These are phyloP conservation scores for Epichloe sibirici DNA, from an alignment of 2,329 filamentous ascomycete genomes.

Conservation along the genomic window DNA sequence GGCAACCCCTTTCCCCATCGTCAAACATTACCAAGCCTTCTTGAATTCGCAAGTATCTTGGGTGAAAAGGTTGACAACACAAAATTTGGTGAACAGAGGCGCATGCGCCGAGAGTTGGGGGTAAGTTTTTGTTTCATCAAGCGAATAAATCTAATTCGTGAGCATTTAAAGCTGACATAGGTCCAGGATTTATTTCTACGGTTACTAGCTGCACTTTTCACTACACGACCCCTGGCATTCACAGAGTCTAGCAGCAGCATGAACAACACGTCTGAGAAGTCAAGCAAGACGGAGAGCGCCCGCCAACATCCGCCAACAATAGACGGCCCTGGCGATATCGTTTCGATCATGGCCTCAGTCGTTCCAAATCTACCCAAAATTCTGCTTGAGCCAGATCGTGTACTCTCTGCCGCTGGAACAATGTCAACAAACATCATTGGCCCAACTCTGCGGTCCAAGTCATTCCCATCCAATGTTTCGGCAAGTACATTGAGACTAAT, in stretches of 20 bases:
- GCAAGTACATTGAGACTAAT: conserved; percentile 59
- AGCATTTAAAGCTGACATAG: not conserved
- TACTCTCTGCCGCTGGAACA: conserved; percentile 61
- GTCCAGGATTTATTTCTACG: conserved; percentile 75
- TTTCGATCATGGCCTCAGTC: conserved; percentile 66
- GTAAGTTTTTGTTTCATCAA: conserved; percentile 36
- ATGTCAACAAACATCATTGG: conserved; percentile 77
- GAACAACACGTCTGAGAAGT: conserved; percentile 25
- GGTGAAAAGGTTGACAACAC: conserved; percentile 97
- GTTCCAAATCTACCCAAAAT: conserved; percentile 73
- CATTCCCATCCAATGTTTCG: conserved; percentile 77
- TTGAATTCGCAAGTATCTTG: conserved; percentile 81
- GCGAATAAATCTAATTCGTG: no score
- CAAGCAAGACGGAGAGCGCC: conserved; percentile 20
- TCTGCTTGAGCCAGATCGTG: conserved; percentile 73
- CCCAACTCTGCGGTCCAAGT: conserved; percentile 70
- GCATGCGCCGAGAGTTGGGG: conserved; percentile 80
- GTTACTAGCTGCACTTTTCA: conserved; percentile 86
- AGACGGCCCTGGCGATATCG: conserved; percentile 55
- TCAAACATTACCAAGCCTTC: conserved; percentile 71
- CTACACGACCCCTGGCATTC: conserved; percentile 68
- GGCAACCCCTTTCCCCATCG: conserved; percentile 91
- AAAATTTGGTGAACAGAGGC: conserved; percentile 86
- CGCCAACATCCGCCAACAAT: conserved; percentile 15
- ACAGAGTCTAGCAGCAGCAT: conserved; percentile 36